phyloP scores from a whole-genome alignment of 208 protist genomes.

The Entamoeba histolytica region DNA sequence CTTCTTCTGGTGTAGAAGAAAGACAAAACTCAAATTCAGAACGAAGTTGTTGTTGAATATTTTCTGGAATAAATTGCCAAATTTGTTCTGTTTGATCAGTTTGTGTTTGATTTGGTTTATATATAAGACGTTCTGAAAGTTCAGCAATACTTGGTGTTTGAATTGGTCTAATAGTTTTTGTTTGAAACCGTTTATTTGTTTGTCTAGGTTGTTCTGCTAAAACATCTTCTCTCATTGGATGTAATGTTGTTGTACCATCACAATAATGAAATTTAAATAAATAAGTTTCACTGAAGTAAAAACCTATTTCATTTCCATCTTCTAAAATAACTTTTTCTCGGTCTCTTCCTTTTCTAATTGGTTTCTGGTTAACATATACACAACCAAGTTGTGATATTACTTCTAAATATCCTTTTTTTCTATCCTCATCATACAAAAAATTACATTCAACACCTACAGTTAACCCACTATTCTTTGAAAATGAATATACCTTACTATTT shows the following conservation, averaged over 20 bases:
- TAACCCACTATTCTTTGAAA: neutral
- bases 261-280: neutral
- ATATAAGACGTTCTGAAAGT: neutral
- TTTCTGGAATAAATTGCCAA: neutral
- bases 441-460: neutral
- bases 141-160: neutral
- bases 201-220: neutral
- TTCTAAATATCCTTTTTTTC: neutral
- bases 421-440: neutral
- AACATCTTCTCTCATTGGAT: neutral
- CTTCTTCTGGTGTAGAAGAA: neutral
- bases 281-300: neutral
- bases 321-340: neutral
- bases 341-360: neutral
- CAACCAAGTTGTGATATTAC: neutral
- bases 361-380: neutral
- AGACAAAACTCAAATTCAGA: neutral
- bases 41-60: neutral
- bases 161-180: neutral
- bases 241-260: neutral
- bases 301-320: neutral
- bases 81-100: neutral
- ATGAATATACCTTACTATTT: neutral
- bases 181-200: neutral
- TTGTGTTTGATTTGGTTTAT: neutral